Evolutionary conservation across 176 grass and related monocot species (phyloP), one percentile per base, ranked within the genome.

Genomic region (Paspalum notatum): DNA sequence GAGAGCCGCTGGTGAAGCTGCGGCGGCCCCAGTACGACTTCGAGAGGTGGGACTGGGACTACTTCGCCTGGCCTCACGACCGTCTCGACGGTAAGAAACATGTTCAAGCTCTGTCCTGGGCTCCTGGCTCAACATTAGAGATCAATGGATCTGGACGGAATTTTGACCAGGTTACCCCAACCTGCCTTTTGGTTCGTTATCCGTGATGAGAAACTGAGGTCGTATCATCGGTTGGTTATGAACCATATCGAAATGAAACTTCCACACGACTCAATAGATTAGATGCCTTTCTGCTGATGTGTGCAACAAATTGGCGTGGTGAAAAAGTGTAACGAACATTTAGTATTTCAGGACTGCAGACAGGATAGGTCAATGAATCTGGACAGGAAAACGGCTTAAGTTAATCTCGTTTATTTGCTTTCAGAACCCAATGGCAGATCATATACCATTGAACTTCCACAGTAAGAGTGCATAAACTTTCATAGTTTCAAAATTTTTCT

Each of bases 1-100:
- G 88, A 57, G 91, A 94, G 83, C 91, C 85, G 8, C 87, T 94
- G 82, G 91, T 94, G 74, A 94, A 72, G 77, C 81, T 91, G 75
- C 83, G 90, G 82, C 76, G 79, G 24, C 88, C 91, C n/a, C 71
- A 21, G 79, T 91, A 64, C n/a, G 89, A 94, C 42, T 94, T 89
- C 77, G 83, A 94, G 85, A 72, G 26, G 69, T 91, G 85, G 88
- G 83, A 94, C 63, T 94, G 91, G 91, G 80, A 37, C 24, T 87
- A 90, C 74, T 86, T 91, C 77, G 75, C 55, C 55, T 94, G 91
- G 91, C 91, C 91, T 79, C 78, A 94, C 73, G 91, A 94, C 27
- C 66, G 82, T 15, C 75, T 62, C 77, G 91, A 94, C 72, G 91
- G 88, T 91, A 62, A 78, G 66, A 69, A 9, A 4, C 71, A 39